These are phyloP conservation scores for Gossypioides kirkii DNA, from an alignment of 345 rosid species.

Conservation along the genomic window DNA sequence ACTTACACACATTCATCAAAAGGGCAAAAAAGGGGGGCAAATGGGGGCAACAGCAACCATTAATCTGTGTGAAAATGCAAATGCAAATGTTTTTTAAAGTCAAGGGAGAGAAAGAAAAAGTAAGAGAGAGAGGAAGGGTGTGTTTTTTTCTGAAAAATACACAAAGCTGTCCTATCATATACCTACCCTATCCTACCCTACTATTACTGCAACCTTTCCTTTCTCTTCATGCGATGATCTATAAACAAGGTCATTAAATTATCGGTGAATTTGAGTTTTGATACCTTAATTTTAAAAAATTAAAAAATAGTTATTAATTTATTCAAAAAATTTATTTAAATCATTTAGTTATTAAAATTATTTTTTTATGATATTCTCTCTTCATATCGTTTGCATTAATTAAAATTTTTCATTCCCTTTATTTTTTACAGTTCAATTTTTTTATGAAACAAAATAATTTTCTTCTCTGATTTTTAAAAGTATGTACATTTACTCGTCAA, in stretches of 20 bases:
- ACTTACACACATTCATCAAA: conserved; percentile 35
- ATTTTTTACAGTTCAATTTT: accelerated
- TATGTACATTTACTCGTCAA: too few relatives aligned
- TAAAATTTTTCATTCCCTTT: too few relatives aligned
- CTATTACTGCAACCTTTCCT: conserved; percentile 20
- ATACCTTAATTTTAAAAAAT: accelerated
- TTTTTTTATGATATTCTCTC: accelerated
- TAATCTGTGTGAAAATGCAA: conserved; percentile 21
- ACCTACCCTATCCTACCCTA: conserved; percentile 20
- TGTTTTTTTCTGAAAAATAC: not conserved
- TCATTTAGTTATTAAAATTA: accelerated
- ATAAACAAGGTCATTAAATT: too few relatives aligned
- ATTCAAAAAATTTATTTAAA: accelerated
- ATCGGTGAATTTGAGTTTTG: accelerated
- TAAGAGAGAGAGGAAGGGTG: not conserved
- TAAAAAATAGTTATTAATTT: too few relatives aligned
- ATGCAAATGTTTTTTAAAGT: conserved; percentile 26
- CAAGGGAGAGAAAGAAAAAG: too few relatives aligned
- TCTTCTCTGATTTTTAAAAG: too few relatives aligned
- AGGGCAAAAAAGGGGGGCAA: conserved; percentile 21
- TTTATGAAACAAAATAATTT: too few relatives aligned
- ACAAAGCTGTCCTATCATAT: conserved; percentile 32
- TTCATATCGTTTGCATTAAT: accelerated
- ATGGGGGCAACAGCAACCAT: conserved; percentile 35
- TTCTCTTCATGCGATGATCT: not conserved